phyloP scores from a whole-genome alignment of 305 asterid genomes.

The Stenogyne calaminthoides region DNA sequence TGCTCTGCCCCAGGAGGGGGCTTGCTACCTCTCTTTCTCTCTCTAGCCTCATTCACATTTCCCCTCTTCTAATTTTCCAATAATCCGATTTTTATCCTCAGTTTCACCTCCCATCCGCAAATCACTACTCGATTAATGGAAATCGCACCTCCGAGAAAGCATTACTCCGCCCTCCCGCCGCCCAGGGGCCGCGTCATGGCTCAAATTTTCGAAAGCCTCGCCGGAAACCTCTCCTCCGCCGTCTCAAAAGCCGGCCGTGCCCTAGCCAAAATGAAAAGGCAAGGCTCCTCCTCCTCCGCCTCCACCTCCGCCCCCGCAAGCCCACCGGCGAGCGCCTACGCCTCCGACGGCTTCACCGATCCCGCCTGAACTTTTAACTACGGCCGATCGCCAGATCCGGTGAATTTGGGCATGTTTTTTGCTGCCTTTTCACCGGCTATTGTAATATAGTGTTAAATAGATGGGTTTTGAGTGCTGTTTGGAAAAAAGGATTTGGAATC shows the following conservation, averaged over 20 bases:
- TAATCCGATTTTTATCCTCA: background rate
- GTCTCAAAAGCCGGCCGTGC: background rate
- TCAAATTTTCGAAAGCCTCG: conserved; percentile 1
- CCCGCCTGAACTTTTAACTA: background rate
- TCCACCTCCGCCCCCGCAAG: background rate
- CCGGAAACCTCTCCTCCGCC: conserved; percentile 20
- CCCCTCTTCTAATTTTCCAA: background rate
- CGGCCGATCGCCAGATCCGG: background rate
- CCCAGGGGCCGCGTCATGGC: conserved; percentile 13
- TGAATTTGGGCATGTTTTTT: conserved; percentile 4
- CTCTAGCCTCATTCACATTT: too few species aligned
- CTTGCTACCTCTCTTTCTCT: too few species aligned
- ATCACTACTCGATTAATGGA: background rate
- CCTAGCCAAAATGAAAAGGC: background rate
- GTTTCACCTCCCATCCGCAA: background rate
- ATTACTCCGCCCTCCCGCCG: background rate
- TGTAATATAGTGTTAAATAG: background rate
- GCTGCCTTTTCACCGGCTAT: background rate
- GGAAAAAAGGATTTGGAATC: background rate
- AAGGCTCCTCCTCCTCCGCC: background rate
- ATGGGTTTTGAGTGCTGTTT: background rate
- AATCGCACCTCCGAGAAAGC: background rate
- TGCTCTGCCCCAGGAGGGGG: background rate
- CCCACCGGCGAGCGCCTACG: background rate
- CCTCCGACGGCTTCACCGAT: background rate